Evolutionary conservation across 352 stramenopile species (phyloP).

Genomic region (Globisporangium cystogenes): DNA sequence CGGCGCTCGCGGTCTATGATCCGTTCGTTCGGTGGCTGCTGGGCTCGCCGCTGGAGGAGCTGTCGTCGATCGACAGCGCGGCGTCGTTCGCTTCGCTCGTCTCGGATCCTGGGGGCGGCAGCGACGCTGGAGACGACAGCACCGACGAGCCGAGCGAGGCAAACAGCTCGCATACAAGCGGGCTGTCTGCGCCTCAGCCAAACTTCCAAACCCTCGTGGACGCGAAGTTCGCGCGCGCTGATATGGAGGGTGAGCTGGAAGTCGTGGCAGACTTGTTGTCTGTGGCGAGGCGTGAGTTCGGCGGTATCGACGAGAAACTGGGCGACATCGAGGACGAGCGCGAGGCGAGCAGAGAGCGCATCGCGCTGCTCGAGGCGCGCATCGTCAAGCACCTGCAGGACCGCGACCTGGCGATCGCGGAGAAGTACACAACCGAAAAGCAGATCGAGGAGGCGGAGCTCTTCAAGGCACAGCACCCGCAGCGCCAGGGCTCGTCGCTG

Average conservation of each 20-base stretch:
- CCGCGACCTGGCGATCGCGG: constrained; percentile 59
- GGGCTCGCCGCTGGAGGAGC: constrained; percentile 31
- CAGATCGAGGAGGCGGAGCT: constrained; percentile 55
- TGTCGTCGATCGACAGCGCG: constrained; percentile 23
- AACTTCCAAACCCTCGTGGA: constrained; percentile 4
- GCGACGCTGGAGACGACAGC: background rate
- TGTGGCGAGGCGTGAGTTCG: constrained; percentile 36
- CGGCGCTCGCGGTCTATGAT: constrained; percentile 30
- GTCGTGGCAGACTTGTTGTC: constrained; percentile 38
- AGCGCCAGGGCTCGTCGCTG: constrained; percentile 18
- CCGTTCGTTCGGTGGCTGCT: constrained; percentile 64
- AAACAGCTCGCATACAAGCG: background rate
- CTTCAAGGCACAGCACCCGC: constrained; percentile 34
- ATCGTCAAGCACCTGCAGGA: constrained; percentile 75
- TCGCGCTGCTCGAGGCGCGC: constrained; percentile 56
- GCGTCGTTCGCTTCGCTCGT: constrained; percentile 17
- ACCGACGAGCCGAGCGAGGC: background rate
- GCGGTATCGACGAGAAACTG: constrained; percentile 35
- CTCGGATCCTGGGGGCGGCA: background rate
- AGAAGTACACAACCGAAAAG: constrained; percentile 66
- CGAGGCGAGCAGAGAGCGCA: constrained; percentile 35
- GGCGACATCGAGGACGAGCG: constrained; percentile 32
- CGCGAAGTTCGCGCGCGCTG: constrained; percentile 28
- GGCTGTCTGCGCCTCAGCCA: constrained; percentile 1
- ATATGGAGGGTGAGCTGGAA: constrained; percentile 45